These are phyloP conservation scores for Leptographium wingfieldii DNA, from an alignment of 2,329 filamentous ascomycete species.

Conservation along the genomic window DNA sequence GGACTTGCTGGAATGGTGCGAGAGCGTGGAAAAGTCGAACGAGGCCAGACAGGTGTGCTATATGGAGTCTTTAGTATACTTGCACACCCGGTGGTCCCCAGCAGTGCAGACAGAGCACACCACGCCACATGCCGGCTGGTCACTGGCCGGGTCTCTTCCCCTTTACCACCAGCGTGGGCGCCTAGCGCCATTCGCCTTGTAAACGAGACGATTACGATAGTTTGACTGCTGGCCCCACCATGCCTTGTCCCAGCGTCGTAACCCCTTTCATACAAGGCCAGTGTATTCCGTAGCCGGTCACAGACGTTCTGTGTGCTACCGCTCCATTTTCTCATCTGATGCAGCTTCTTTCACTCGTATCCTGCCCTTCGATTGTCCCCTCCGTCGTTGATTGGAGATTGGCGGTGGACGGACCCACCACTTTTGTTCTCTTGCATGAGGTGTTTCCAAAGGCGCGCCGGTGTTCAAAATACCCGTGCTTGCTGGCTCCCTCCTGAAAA, in stretches of 20 bases:
- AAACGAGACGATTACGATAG: too few relatives aligned
- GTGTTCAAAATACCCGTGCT: not conserved
- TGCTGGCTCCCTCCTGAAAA: not conserved
- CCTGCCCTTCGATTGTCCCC: not conserved
- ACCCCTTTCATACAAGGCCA: slow-evolving; percentile 15
- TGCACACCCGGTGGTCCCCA: not conserved
- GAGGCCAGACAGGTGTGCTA: not conserved
- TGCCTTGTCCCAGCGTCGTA: not conserved
- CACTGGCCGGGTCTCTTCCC: not conserved
- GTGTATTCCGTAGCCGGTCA: slow-evolving; percentile 12
- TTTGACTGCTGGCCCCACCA: too few relatives aligned
- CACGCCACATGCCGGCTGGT: not conserved
- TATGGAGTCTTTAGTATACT: too few relatives aligned
- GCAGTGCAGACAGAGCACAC: not conserved
- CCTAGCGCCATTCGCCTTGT: not conserved
- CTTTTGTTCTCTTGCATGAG: slow-evolving; percentile 17
- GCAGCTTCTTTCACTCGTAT: too few relatives aligned
- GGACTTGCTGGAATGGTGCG: not conserved
- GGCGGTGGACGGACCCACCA: not conserved
- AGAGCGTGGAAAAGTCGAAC: not conserved
- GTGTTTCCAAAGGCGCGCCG: slow-evolving; percentile 30
- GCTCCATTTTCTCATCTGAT: not conserved
- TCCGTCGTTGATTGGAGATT: not conserved
- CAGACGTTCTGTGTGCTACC: slow-evolving; percentile 16
- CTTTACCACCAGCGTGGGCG: not conserved